Evolutionary conservation across 1,284 basidiomycete genomes (phyloP).

Genomic region (Heterobasidion irregulare): DNA sequence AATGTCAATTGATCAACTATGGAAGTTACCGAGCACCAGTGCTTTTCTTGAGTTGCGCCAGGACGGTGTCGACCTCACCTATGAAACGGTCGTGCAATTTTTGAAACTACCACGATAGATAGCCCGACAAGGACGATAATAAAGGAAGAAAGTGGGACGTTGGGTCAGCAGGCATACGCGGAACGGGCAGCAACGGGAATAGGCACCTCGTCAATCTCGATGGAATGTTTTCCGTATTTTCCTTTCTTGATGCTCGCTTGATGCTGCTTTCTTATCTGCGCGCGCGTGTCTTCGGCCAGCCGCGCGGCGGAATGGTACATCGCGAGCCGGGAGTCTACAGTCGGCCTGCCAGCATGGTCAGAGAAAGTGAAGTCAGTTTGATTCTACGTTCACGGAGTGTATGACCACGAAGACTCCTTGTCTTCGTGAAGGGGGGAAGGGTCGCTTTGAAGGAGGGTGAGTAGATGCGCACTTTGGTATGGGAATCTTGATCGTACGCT

Average conservation of each 20-base stretch:
- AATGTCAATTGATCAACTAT: background rate
- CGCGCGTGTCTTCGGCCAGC: constrained; percentile 66
- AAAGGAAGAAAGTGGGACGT: background rate
- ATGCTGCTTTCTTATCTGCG: constrained; percentile 63
- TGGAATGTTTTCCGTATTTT: constrained; percentile 56
- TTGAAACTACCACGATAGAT: constrained; percentile 53
- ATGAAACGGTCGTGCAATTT: constrained; percentile 56
- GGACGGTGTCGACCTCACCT: constrained; percentile 54
- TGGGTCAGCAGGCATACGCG: background rate
- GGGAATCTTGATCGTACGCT: constrained; percentile 64
- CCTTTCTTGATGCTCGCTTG: constrained; percentile 59
- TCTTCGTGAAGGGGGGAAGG: too few species aligned
- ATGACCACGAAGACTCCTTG: background rate
- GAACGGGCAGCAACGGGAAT: background rate
- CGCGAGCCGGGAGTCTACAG: constrained; percentile 57
- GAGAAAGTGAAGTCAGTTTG: background rate
- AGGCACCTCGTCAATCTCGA: constrained; percentile 56
- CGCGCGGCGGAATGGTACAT: constrained; percentile 46
- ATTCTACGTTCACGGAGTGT: background rate
- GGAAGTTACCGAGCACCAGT: constrained; percentile 22
- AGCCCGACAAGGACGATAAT: background rate
- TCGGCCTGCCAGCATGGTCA: constrained; percentile 40
- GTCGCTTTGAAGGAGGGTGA: too few species aligned
- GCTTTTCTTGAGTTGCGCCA: constrained; percentile 55
- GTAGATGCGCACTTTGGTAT: constrained; percentile 55